Percentiles rank a stretch among this genome's conserved stretches.
Conservation (phyloP, 768 basidiomycete genomes). For the Tricholoma flavovirens region DNA sequence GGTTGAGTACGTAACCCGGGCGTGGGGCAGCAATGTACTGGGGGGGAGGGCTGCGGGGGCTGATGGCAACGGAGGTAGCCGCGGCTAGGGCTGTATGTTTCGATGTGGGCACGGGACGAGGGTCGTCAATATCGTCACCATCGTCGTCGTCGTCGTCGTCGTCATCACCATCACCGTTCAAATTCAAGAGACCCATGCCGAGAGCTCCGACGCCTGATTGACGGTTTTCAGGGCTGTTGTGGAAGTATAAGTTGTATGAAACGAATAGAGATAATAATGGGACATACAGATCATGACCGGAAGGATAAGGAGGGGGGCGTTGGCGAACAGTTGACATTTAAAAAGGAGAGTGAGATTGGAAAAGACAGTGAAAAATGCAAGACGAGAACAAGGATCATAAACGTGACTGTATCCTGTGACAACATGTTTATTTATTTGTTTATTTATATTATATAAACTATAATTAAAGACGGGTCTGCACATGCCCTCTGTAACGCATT, state of each 20-base stretch:
- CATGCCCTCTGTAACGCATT: slow-evolving; percentile 11
- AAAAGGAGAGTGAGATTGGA: slow-evolving; percentile 13
- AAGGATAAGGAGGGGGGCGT: slow-evolving; percentile 44
- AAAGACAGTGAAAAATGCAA: neutral
- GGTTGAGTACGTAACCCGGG: slow-evolving; percentile 67
- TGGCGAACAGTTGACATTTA: too few species aligned
- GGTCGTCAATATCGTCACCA: slow-evolving; percentile 29
- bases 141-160: slow-evolving; percentile 33
- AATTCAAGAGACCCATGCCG: slow-evolving; percentile 43
- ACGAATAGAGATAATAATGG: neutral
- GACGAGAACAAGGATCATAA: too few species aligned
- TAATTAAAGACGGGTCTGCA: neutral
- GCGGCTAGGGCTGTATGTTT: slow-evolving; percentile 31
- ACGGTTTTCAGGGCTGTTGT: slow-evolving; percentile 32
- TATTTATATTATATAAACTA: too few species aligned
- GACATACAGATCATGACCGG: slow-evolving; percentile 66
- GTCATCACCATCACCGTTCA: slow-evolving; percentile 40
- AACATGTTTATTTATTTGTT: too few species aligned
- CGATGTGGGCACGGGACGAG: slow-evolving; percentile 15
- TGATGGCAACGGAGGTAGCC: slow-evolving; percentile 5
- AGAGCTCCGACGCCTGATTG: slow-evolving; percentile 51
- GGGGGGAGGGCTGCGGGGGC: slow-evolving; percentile 22
- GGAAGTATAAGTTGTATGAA: slow-evolving; percentile 46
- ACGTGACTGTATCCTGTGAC: too few species aligned
- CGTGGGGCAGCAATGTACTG: slow-evolving; percentile 59